Evolutionary conservation across 208 protist genomes (phyloP).

Genomic region (Herpetomonas samuelpessoai): DNA sequence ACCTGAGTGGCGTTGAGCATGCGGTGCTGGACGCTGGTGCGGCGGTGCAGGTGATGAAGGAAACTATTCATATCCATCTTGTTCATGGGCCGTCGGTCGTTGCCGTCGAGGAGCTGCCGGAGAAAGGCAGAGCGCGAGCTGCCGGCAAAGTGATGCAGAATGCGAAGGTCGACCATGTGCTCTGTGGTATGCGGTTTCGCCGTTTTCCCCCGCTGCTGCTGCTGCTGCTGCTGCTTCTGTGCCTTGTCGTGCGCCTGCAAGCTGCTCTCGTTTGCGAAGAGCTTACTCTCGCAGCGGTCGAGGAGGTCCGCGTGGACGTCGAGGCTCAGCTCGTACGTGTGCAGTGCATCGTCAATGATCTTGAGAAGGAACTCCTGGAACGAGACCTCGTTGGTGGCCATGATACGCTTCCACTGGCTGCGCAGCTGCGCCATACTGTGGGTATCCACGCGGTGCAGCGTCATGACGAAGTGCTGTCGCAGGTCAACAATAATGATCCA

Average conservation of each 20-base stretch:
- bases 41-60: conserved; percentile 83
- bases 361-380: conserved; percentile 87
- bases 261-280: conserved; percentile 44
- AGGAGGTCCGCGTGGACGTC: conserved; percentile 74
- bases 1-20: conserved; percentile 69
- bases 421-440: conserved; percentile 67
- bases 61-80: conserved; percentile 86
- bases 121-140: conserved; percentile 76
- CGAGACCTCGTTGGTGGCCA: conserved; percentile 57
- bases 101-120: conserved; percentile 52
- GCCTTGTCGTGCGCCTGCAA: neutral
- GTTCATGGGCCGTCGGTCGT: conserved; percentile 41
- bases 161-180: conserved; percentile 41
- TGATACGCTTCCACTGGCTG: conserved; percentile 58
- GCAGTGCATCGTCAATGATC: conserved; percentile 76
- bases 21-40: conserved; percentile 79
- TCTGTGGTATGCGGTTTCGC: neutral
- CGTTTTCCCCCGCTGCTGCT: neutral
- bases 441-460: conserved; percentile 78
- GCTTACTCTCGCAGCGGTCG: conserved; percentile 75
- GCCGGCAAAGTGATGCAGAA: conserved; percentile 73
- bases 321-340: conserved; percentile 74
- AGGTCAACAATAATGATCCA: conserved; percentile 86
- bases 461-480: conserved; percentile 71
- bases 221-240: neutral